Percentiles rank a stretch among this genome's conserved stretches.
These are phyloP conservation scores for Naganishia onofrii DNA, from an alignment of 768 basidiomycete genomes.

Conservation along the genomic window DNA sequence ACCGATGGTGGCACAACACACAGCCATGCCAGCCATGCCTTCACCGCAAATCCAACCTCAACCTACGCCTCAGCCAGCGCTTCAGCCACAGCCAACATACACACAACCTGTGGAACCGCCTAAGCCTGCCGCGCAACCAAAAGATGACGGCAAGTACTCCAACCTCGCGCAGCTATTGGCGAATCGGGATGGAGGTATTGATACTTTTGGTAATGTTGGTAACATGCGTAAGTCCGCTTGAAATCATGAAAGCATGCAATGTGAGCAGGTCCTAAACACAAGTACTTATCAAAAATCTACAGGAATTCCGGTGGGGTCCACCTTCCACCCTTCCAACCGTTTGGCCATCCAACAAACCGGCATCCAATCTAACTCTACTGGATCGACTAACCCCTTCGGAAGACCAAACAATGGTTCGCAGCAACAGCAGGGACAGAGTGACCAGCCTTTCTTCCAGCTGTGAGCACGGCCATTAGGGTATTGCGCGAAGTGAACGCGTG, in stretches of 20 bases:
- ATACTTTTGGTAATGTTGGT: conserved; percentile 93
- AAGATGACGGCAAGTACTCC: conserved; percentile 66
- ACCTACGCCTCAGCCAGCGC: conserved; percentile 46
- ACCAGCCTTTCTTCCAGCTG: conserved; percentile 79
- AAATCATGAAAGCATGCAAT: conserved; percentile 60
- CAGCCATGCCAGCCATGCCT: conserved; percentile 34
- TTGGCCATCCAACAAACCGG: conserved; percentile 44
- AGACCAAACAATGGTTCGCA: conserved; percentile 59
- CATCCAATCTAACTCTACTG: conserved; percentile 1
- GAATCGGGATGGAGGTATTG: conserved; percentile 81
- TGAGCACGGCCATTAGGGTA: conserved; percentile 46
- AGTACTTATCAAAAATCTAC: conserved; percentile 55
- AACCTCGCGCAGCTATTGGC: conserved; percentile 79
- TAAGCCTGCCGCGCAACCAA: conserved; percentile 37
- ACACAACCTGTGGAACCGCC: conserved; percentile 55
- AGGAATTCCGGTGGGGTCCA: conserved; percentile 55
- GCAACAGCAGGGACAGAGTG: conserved; percentile 52
- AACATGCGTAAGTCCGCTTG: conserved; percentile 58
- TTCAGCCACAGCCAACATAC: conserved; percentile 52
- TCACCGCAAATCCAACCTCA: conserved; percentile 41
- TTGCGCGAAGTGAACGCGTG: neutral
- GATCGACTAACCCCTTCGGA: conserved; percentile 50
- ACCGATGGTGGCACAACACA: conserved; percentile 42
- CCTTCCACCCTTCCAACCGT: conserved; percentile 55
- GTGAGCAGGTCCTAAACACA: conserved; percentile 57